A percentile compares a stretch with the other conserved stretches of the same genome.
Evolutionary conservation across 345 rosid species (phyloP).

Genomic region (Citropsis articulata): DNA sequence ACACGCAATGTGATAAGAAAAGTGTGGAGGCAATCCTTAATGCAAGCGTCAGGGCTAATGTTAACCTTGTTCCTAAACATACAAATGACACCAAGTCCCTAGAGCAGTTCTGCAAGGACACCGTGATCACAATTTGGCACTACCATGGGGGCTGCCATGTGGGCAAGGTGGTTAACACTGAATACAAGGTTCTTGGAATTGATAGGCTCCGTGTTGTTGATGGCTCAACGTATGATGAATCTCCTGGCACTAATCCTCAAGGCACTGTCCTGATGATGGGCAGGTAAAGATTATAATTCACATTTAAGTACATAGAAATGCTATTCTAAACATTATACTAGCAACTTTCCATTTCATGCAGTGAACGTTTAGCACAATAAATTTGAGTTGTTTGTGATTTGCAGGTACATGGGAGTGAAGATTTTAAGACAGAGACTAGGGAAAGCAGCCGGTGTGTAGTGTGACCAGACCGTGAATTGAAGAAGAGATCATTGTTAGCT

Average conservation of each 20-base stretch:
- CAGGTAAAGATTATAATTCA: conserved; percentile 44
- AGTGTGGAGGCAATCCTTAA: conserved; percentile 64
- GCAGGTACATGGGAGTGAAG: conserved; percentile 90
- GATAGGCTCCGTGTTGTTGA: conserved; percentile 73
- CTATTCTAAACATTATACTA: background rate
- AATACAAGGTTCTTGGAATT: conserved; percentile 63
- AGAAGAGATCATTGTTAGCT: conserved; percentile 2
- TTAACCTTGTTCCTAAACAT: conserved; percentile 75
- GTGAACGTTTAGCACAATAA: background rate
- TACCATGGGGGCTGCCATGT: conserved; percentile 95
- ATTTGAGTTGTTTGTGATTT: conserved; percentile 14
- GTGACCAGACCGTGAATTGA: conserved; percentile 13
- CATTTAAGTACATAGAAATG: background rate
- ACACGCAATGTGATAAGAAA: conserved; percentile 46
- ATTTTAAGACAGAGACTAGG: conserved; percentile 75
- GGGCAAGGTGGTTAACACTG: conserved; percentile 64
- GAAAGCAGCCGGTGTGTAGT: conserved; percentile 46
- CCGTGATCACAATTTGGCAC: conserved; percentile 96
- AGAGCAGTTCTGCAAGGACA: conserved; percentile 94
- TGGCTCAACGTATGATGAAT: conserved; percentile 69
- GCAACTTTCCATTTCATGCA: background rate
- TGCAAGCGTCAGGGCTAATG: conserved; percentile 64
- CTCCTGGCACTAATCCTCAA: conserved; percentile 99
- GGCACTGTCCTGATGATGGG: conserved; percentile 98
- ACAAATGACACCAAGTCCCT: conserved; percentile 76